phyloP scores from a whole-genome alignment of 2,329 filamentous ascomycete species.

The Dryadomyces quercus-mongolicae region DNA sequence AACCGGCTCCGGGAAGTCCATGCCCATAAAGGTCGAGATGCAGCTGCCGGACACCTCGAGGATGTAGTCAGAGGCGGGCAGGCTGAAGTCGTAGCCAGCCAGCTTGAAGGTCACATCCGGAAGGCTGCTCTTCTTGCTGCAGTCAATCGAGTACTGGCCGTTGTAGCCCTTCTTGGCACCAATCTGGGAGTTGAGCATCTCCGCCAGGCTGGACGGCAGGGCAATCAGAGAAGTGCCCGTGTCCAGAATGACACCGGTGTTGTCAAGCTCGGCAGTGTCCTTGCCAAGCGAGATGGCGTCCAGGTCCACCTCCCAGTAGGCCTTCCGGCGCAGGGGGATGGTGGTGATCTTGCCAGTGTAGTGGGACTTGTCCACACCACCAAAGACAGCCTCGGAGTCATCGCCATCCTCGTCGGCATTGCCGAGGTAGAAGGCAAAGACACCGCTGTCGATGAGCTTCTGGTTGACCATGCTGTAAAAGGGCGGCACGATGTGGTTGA shows the following conservation, averaged over 20 bases:
- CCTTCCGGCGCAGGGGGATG: conserved; percentile 93
- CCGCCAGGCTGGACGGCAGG: conserved; percentile 79
- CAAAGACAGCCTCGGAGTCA: conserved; percentile 80
- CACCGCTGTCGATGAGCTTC: conserved; percentile 75
- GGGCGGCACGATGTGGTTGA: conserved; percentile 86
- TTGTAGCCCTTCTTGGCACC: conserved; percentile 97
- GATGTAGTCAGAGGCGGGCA: conserved; percentile 83
- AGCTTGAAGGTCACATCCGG: conserved; percentile 89
- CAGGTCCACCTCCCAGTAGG: conserved; percentile 98
- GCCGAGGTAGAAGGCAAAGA: conserved; percentile 95
- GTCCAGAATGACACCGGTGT: conserved; percentile 94
- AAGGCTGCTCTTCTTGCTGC: conserved; percentile 66
- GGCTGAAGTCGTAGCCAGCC: conserved; percentile 84
- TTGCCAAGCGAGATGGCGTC: conserved; percentile 84
- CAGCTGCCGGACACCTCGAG: conserved; percentile 91
- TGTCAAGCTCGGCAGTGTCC: conserved; percentile 75
- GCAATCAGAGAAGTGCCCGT: conserved; percentile 97
- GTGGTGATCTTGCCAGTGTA: conserved; percentile 77
- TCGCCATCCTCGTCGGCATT: conserved; percentile 54
- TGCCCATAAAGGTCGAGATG: conserved; percentile 95
- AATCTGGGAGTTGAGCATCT: conserved; percentile 95
- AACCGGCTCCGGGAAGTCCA: conserved; percentile 79
- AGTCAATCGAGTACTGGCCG: conserved; percentile 93
- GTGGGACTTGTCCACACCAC: conserved; percentile 74
- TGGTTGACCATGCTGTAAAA: conserved; percentile 96